Percentiles rank a stretch among this genome's conserved stretches.
Evolutionary conservation across 805 yeast species (phyloP).

Genomic region (Monosporozyma yasuniensis): DNA sequence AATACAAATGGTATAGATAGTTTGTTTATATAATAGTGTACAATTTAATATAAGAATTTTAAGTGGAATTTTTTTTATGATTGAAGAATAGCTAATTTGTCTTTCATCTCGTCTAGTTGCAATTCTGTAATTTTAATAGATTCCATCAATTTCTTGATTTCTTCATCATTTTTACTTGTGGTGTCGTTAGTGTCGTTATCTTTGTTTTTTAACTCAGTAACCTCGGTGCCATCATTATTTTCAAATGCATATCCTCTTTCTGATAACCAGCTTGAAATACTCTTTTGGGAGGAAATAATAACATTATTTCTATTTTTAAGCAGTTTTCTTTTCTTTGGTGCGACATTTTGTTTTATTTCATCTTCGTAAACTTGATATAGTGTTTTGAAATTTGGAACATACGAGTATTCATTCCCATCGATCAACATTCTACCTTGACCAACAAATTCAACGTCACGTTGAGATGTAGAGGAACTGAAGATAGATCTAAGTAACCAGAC

Average conservation of each 20-base stretch:
- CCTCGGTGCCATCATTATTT: not conserved
- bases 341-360: conserved; percentile 13
- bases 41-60: not conserved
- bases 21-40: not conserved
- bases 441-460: conserved; percentile 11
- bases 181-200: not conserved
- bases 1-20: not conserved
- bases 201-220: not conserved
- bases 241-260: conserved; percentile 9
- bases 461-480: conserved; percentile 3
- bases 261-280: conserved; percentile 67
- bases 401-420: conserved; percentile 33
- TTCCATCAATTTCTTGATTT: conserved; percentile 16
- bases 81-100: conserved; percentile 8
- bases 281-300: conserved; percentile 43
- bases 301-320: conserved; percentile 16
- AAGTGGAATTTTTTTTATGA: conserved; percentile 1
- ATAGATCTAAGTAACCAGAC: conserved; percentile 8
- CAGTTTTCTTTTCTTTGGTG: conserved; percentile 5
- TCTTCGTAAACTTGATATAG: conserved; percentile 29
- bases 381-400: conserved; percentile 35
- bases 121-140: conserved; percentile 25
- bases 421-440: conserved; percentile 25
- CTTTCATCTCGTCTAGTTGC: conserved; percentile 24
- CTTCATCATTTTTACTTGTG: not conserved